phyloP scores from a whole-genome alignment of 805 yeast species.

The Lipomyces sp. region DNA sequence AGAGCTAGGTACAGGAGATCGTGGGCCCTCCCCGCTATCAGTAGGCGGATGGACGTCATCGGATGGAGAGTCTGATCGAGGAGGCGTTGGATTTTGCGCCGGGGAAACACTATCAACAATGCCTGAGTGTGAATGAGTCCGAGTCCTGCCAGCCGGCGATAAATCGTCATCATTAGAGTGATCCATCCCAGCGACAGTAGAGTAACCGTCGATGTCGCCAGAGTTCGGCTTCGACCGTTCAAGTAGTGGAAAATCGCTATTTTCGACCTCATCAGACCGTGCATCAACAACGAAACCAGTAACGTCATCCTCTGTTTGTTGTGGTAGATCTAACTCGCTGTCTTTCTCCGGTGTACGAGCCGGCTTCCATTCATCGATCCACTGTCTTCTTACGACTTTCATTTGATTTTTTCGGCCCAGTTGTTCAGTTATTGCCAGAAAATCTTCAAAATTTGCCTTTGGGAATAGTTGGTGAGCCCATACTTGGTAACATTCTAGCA shows the following conservation, averaged over 20 bases:
- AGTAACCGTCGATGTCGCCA: background rate
- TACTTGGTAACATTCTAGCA: constrained; percentile 64
- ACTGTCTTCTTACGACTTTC: constrained; percentile 41
- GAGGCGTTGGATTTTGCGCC: background rate
- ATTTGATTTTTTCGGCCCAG: constrained; percentile 54
- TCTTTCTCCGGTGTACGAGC: background rate
- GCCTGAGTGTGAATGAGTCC: background rate
- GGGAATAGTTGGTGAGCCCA: constrained; percentile 83
- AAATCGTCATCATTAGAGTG: background rate
- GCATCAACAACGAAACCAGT: constrained; percentile 25
- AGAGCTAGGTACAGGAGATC: background rate
- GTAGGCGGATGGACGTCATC: background rate
- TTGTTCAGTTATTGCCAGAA: constrained; percentile 58
- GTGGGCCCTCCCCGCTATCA: background rate
- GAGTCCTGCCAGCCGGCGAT: background rate
- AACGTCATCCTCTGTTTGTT: constrained; percentile 17
- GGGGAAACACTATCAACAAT: background rate
- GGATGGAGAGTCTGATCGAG: background rate
- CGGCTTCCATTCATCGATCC: constrained; percentile 32
- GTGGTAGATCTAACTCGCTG: constrained; percentile 11
- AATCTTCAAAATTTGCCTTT: constrained; percentile 75
- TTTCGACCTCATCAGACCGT: constrained; percentile 1
- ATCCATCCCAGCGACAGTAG: background rate
- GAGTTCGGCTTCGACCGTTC: background rate
- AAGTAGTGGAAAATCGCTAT: background rate